Conservation (phyloP, 768 basidiomycete species). For the Collybiopsis confluens region DNA sequence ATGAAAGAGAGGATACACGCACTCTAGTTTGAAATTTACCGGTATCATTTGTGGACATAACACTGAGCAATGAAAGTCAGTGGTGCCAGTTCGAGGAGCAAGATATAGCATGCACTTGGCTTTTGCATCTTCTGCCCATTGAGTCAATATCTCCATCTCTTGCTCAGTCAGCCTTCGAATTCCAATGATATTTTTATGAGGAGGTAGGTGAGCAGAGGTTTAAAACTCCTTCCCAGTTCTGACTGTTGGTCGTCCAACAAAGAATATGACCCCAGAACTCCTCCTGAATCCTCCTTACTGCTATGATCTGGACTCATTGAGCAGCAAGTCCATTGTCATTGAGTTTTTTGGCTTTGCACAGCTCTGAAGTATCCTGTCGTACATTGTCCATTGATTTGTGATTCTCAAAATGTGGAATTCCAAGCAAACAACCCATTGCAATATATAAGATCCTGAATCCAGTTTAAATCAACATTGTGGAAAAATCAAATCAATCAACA, state of each 20-base stretch:
- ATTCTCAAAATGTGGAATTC: neutral
- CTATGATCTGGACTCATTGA: neutral
- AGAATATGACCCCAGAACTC: neutral
- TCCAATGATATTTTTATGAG: slow-evolving; percentile 13
- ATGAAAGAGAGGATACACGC: too few relatives aligned
- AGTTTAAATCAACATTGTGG: neutral
- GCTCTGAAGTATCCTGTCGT: neutral
- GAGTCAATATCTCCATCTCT: neutral
- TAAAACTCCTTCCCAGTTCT: neutral
- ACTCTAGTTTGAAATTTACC: neutral
- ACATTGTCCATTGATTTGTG: neutral
- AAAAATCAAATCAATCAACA: neutral
- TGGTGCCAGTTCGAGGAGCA: neutral
- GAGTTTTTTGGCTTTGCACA: neutral
- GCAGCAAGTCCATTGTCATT: neutral
- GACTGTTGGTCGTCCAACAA: neutral
- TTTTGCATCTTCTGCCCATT: neutral
- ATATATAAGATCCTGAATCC: slow-evolving; percentile 1
- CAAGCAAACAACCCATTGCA: neutral
- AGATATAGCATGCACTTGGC: neutral
- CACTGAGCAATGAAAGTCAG: neutral
- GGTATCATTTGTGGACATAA: neutral
- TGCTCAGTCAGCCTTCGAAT: neutral
- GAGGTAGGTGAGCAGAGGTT: neutral
- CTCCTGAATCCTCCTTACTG: neutral